phyloP scores from a whole-genome alignment of 331 rosid species.

The Pyracantha coccinea region DNA sequence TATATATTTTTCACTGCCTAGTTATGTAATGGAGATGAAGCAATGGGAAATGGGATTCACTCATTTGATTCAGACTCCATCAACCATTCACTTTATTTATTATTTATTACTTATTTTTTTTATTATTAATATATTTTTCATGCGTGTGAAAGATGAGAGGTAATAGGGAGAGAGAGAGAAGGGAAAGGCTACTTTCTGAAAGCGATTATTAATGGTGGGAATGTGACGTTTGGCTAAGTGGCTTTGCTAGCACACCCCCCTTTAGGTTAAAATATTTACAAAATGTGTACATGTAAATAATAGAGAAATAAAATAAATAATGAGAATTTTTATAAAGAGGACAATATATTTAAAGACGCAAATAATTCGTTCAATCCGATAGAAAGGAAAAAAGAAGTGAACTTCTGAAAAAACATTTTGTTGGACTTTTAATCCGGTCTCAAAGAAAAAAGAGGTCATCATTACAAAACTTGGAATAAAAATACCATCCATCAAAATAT shows the following conservation, averaged over 20 bases:
- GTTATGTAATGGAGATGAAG: conserved; percentile 21
- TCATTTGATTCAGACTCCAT: conserved; percentile 20
- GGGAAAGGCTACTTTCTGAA: conserved; percentile 32
- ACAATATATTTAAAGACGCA: no score
- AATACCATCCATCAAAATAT: no score
- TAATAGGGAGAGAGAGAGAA: conserved; percentile 21
- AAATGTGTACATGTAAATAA: no score
- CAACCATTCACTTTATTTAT: neutral
- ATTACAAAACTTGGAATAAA: no score
- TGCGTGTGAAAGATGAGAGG: conserved; percentile 17
- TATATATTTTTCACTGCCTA: neutral
- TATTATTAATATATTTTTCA: neutral
- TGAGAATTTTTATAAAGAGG: no score
- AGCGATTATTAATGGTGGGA: conserved; percentile 45
- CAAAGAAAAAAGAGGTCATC: no score
- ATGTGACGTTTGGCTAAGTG: conserved; percentile 41
- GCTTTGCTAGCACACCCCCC: neutral
- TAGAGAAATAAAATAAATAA: no score
- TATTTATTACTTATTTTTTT: neutral
- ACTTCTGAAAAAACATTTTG: no score
- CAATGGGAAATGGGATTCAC: conserved; percentile 26
- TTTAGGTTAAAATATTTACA: no score
- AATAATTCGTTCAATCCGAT: no score
- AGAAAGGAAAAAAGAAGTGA: no score
- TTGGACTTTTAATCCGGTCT: no score